Evolutionary conservation across 179 eudicot genomes (phyloP), one percentile per base, ranked within the genome.

Genomic region (Gypsophila paniculata): DNA sequence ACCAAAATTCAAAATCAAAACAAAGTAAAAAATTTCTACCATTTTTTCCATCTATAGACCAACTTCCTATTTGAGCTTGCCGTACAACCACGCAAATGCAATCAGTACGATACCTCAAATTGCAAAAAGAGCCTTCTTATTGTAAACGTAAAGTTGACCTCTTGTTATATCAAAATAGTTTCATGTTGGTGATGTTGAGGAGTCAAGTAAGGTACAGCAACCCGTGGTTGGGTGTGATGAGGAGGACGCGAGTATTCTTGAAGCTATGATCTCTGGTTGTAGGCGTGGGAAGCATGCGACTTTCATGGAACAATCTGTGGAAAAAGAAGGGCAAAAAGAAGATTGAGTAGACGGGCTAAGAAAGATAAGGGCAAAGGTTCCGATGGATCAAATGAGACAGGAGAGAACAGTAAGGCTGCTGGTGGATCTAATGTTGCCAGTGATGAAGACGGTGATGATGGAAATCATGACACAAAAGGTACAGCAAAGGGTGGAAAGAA

Each of bases 211-310:
- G 44, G 46, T 77, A 55, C 72, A 44, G 52, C 80, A 72, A 74
- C 67, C 75, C 23, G 25, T 58, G 26, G 82, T 36, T 71, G 84
- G 38, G 42, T 78, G 73, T 72, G 82, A 86, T 36, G 89, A 89
- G 19, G 97, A 91, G 70, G 76, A 76, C 8, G 46, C 46, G 8
- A 81, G 84, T 61, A 22, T 82, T 70, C 87, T 91, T 55, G 91
- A 88, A 82, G 87, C 90, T 61, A 86, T 91, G 96, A 23, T 85
- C 5, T 83, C 86, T n/a, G 86, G 90, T 57, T 86, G 70, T 74
- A 81, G 72, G 82, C 85, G 22, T 69, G 85, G 63, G 83, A 84
- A 68, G 42, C 79, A 73, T 48, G 70, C 70, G 39, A 76, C 61
- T 42, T 36, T 65, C 1, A 72, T 78, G 34, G 68, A 65, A 44